Percentiles rank a stretch among this genome's conserved stretches.
phyloP scores from a whole-genome alignment of 2,329 filamentous ascomycete genomes.

The Penicillium expansum region DNA sequence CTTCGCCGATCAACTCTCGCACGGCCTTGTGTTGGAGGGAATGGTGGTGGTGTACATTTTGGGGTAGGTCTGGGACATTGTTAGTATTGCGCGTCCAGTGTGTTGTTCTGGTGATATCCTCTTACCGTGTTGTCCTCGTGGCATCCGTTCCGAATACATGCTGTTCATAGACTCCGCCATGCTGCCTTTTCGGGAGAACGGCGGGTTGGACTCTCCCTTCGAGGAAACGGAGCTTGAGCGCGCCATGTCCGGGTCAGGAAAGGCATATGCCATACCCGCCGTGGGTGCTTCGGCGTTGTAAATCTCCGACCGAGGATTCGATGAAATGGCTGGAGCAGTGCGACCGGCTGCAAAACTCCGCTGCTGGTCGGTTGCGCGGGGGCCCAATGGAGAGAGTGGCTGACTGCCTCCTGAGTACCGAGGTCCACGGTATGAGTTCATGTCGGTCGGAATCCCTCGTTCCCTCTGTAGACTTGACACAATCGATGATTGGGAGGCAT shows the following conservation, averaged over 20 bases:
- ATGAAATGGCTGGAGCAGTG: slow-evolving; percentile 49
- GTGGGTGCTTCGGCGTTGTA: slow-evolving; percentile 52
- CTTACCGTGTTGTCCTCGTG: slow-evolving; percentile 49
- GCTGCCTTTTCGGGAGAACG: slow-evolving; percentile 47
- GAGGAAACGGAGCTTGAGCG: slow-evolving; percentile 39
- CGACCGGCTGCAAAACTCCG: slow-evolving; percentile 45
- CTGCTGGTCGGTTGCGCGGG: slow-evolving; percentile 37
- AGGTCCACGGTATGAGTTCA: slow-evolving; percentile 40
- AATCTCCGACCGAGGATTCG: slow-evolving; percentile 50
- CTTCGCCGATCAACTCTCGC: slow-evolving; percentile 46
- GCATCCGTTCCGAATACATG: slow-evolving; percentile 47
- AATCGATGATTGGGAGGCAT: slow-evolving; percentile 47
- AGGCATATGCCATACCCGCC: slow-evolving; percentile 51
- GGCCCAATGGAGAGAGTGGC: slow-evolving; percentile 43
- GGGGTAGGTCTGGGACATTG: slow-evolving; percentile 42
- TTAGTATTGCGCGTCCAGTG: slow-evolving; percentile 3
- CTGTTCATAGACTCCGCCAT: slow-evolving; percentile 50
- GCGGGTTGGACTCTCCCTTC: slow-evolving; percentile 32
- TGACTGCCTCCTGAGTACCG: slow-evolving; percentile 40
- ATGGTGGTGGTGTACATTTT: slow-evolving; percentile 49
- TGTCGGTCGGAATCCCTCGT: slow-evolving; percentile 42
- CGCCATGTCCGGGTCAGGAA: slow-evolving; percentile 49
- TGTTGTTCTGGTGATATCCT: background rate
- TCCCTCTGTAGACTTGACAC: slow-evolving; percentile 45
- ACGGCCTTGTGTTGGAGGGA: slow-evolving; percentile 50